Percentiles rank a stretch among this genome's conserved stretches.
These are phyloP conservation scores for Monosporascus sp. DNA, from an alignment of 2,329 filamentous ascomycete genomes.

Conservation along the genomic window DNA sequence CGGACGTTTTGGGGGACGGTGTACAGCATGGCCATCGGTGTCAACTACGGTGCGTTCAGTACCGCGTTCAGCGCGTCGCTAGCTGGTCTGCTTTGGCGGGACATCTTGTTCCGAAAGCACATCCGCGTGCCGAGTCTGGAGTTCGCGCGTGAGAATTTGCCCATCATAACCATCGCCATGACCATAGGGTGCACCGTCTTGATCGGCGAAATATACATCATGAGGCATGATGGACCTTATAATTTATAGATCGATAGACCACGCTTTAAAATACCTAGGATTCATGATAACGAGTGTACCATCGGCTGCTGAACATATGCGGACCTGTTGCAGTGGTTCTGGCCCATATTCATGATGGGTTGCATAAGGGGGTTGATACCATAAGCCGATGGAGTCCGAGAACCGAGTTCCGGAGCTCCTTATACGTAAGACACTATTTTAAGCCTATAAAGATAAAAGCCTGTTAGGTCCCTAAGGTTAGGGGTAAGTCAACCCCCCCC, in stretches of 20 bases:
- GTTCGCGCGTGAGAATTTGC: slow-evolving; percentile 64
- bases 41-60: slow-evolving; percentile 73
- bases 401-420: no score
- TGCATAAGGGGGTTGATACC: no score
- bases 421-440: no score
- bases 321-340: no score
- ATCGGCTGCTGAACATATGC: no score
- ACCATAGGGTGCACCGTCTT: slow-evolving; percentile 40
- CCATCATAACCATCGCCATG: slow-evolving; percentile 44
- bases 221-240: slow-evolving; percentile 37
- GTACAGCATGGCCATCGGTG: slow-evolving; percentile 69
- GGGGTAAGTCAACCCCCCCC: no score
- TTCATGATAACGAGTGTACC: no score
- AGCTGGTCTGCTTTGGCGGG: slow-evolving; percentile 67
- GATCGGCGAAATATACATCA: slow-evolving; percentile 60
- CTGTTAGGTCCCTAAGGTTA: no score
- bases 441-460: no score
- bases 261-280: no score
- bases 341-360: no score
- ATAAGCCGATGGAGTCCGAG: no score
- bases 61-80: slow-evolving; percentile 67
- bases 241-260: background rate
- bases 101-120: slow-evolving; percentile 64
- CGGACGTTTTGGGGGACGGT: slow-evolving; percentile 70
- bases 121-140: slow-evolving; percentile 60